Base-by-base conservation (phyloP, 257 asterid species). In the Oldenlandia corymbosa region DNA sequence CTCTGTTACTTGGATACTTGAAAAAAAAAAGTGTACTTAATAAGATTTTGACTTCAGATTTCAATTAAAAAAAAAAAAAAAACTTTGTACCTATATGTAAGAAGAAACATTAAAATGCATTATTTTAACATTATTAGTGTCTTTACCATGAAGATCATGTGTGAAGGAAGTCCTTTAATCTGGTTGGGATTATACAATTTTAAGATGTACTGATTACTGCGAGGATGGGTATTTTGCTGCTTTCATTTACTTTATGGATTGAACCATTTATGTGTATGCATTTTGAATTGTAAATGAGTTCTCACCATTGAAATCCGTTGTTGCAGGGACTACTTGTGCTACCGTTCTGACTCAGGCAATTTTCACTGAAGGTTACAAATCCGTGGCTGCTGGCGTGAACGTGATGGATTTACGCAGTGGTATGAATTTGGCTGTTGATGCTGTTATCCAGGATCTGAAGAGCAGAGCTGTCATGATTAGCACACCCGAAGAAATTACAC, bases 331-430 rank as follows among this genome's bases (percentile, higher is more conserved):
- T 28, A 90, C 97, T 62, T 90, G 97, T 78, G 97, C 97, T 24
- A 88, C 96, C 24, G 96, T 88, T 62, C 80, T 88, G 75, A 83
- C 93, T 67, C 97, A 90, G 75, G 90, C 96, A 66, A 88, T 90
- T 75, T 88, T 84, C 76, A 59, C 75, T 65, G 97, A 90, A 81
- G 97, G 97, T 64, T 85, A 91, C 85, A 90, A 90, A 73, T 85
- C 95, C 31, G 83, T 79, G 65, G 90, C 93, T 52, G 89, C 89
- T 8, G 96, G 97, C 75, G 84, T 88, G 58, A 90, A 78, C 75
- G 97, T 83, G 60, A 85, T 90, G 96, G 96, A 90, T 82, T 69
- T 90, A 72, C 95, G 97, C 47, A 85, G 64, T 76, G 97, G 97
- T 64, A 84, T 90, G 70, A 85, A 81, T 78, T 65, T 83, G 85